Conservation (phyloP, 495 filamentous ascomycete species). For the Aspergillus baeticus region DNA sequence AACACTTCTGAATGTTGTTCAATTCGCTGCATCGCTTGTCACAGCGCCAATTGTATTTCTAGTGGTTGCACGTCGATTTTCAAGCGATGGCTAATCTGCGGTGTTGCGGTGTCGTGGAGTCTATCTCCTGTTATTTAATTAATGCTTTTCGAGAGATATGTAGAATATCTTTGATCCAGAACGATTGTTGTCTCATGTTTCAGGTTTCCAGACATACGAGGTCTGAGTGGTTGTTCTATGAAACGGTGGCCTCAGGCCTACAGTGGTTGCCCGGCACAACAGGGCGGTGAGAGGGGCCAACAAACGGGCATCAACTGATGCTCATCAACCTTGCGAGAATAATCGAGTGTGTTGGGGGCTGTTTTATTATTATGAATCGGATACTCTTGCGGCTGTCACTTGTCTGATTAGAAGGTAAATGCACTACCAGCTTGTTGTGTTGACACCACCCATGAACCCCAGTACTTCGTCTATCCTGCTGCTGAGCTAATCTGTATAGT, state of each 20-base stretch:
- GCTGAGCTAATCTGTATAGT: too few species aligned
- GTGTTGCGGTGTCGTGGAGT: not conserved
- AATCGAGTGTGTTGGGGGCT: not conserved
- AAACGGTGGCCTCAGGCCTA: not conserved
- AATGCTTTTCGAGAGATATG: not conserved
- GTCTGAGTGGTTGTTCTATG: not conserved
- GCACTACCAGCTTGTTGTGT: too few species aligned
- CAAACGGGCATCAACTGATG: not conserved
- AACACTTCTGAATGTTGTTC: not conserved
- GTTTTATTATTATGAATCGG: not conserved
- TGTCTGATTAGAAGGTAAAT: not conserved
- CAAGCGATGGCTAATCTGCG: not conserved
- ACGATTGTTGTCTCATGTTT: too few species aligned
- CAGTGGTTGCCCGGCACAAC: slow-evolving; percentile 33
- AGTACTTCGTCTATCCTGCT: too few species aligned
- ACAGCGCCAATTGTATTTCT: not conserved
- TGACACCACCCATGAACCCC: not conserved
- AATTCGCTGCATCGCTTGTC: too few species aligned
- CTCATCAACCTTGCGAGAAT: not conserved
- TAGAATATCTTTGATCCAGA: too few species aligned
- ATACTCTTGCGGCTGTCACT: not conserved
- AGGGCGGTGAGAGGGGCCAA: slow-evolving; percentile 21
- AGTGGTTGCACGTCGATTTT: not conserved
- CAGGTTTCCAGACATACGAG: not conserved
- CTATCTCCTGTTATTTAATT: not conserved